Conservation (phyloP, 805 yeast species). For the Ogataea allantospora region DNA sequence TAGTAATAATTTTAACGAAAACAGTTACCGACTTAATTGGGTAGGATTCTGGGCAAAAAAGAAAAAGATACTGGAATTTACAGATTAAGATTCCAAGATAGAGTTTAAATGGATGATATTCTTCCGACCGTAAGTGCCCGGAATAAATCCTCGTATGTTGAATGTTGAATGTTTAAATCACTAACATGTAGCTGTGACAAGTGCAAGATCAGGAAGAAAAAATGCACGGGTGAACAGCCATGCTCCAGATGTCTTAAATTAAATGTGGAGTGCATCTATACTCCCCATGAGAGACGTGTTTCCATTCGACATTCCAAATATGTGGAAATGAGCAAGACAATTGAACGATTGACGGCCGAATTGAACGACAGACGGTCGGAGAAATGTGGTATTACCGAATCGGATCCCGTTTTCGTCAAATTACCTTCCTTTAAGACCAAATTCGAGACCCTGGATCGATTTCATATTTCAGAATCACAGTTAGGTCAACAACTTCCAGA, state of each 20-base stretch:
- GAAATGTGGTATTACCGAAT: too few relatives aligned
- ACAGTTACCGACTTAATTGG: background rate
- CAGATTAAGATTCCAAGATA: too few relatives aligned
- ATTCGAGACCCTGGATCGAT: conserved; percentile 2
- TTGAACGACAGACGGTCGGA: too few relatives aligned
- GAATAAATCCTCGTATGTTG: conserved; percentile 9
- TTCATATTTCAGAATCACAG: background rate
- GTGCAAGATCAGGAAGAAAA: conserved; percentile 24
- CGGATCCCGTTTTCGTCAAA: background rate
- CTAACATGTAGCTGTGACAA: conserved; percentile 17
- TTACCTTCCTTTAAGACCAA: conserved; percentile 5
- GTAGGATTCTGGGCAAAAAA: background rate
- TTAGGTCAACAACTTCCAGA: conserved; percentile 3
- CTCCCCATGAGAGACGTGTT: conserved; percentile 24
- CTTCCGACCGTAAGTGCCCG: background rate
- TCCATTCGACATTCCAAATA: conserved; percentile 22
- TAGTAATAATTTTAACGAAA: background rate
- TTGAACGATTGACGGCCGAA: conserved; percentile 16
- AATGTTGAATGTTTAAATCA: background rate
- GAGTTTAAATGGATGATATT: conserved; percentile 2
- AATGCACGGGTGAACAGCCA: conserved; percentile 28
- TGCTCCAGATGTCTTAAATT: conserved; percentile 20
- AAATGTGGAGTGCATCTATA: conserved; percentile 20
- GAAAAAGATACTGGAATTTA: background rate
- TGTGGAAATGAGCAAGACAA: conserved; percentile 20